Base-by-base conservation (phyloP, 495 filamentous ascomycete species). In the Hyphodiscus hymeniophilus region DNA sequence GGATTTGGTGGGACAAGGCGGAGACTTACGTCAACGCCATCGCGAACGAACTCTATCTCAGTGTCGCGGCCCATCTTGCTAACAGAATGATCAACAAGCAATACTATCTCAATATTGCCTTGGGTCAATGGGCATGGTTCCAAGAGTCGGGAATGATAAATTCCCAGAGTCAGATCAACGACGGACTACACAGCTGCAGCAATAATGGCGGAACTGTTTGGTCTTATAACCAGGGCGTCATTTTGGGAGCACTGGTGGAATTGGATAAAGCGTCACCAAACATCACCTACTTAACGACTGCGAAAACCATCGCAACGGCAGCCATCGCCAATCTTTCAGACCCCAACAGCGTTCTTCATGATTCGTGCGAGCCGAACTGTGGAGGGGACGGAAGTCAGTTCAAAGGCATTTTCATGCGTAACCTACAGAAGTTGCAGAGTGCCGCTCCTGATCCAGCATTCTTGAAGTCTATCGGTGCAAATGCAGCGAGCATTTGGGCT, bases 161-260 rank as follows among this genome's bases (percentile, higher is more conserved):
- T 51, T 23, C 60, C 12, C 58, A 84, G n/a, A 68, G 73, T 50
- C 69, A 75, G 5, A 80, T 91, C 62, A 84, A 87, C 57, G 85
- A 91, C 56, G 83, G 83, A 7, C 71, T 91, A 16, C 63, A 72
- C 48, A 69, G 63, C 30, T 88, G 84, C 66, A 67, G 73, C 49
- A 85, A 83, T 63, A 87, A 88, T 59, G 71, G 72, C 23, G 61
- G 65, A 28, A 70, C 71, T 7, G 74, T 79, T 38, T 89, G 78
- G 76, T 78, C 82, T 0, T 91, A 91, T 67, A 91, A 89, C 66
- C 85, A 91, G 63, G 85, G 85, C 31, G 82, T 88, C 22, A 68
- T 89, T 30, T 71, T 89, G 11, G 85, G 85, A 12, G 86, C 72
- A 0, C 71, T 89, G 1, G 77, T 82, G 36, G 84, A 89, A 63